Evolutionary conservation across 2,329 filamentous ascomycete genomes (phyloP).

Genomic region (Sporothrix humicola): DNA sequence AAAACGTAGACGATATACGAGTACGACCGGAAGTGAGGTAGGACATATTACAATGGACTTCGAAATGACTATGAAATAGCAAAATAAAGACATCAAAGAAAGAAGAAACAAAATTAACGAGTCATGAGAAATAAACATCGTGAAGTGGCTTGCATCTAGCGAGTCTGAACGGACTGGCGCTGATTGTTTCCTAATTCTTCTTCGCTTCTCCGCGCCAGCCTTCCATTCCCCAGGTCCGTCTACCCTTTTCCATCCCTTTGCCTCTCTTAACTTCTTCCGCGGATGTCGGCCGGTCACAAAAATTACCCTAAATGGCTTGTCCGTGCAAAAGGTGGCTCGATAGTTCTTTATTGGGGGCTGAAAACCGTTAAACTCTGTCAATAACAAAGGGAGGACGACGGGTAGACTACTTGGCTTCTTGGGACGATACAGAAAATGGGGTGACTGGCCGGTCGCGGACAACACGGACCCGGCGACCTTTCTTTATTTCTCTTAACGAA

Average conservation of each 20-base stretch:
- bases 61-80: neutral
- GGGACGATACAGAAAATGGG: neutral
- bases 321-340: neutral
- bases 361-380: too few relatives aligned
- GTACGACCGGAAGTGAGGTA: neutral
- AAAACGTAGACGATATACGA: neutral
- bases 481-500: neutral
- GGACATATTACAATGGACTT: neutral
- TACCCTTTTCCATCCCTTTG: constrained; percentile 1
- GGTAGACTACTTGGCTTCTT: neutral
- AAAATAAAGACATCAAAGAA: neutral
- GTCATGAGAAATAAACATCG: neutral
- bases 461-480: neutral
- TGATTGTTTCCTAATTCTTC: constrained; percentile 23
- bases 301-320: neutral
- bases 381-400: neutral
- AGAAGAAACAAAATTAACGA: neutral
- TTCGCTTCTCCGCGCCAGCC: neutral
- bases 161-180: neutral
- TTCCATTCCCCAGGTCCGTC: neutral
- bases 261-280: neutral
- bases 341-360: neutral
- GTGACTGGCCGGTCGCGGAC: neutral
- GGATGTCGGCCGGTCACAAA: neutral
- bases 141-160: neutral